Conservation (phyloP, 1,139 yeast genomes). For the Insectozyma bohioensis region DNA sequence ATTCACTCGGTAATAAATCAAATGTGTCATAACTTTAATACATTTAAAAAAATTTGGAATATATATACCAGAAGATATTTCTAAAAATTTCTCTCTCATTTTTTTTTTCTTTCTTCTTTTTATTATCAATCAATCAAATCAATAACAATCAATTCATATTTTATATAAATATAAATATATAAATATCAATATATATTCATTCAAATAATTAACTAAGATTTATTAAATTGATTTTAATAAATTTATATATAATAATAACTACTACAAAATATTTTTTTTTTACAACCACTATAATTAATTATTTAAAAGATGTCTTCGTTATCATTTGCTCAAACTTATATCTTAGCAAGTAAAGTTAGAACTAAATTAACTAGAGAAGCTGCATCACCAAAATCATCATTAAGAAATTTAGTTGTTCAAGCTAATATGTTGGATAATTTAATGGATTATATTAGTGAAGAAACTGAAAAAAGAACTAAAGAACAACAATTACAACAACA, state of each 20-base stretch:
- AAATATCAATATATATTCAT: background rate
- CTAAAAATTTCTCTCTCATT: no score
- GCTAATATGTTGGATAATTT: conserved; percentile 73
- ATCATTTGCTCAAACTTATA: conserved; percentile 57
- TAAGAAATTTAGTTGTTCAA: conserved; percentile 67
- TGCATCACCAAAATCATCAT: conserved; percentile 54
- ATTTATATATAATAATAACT: no score
- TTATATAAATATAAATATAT: background rate
- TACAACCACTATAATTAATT: background rate
- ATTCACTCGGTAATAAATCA: no score
- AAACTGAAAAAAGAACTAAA: conserved; percentile 26
- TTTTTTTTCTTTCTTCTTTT: no score
- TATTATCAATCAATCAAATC: no score
- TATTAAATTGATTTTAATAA: no score
- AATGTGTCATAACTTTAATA: no score
- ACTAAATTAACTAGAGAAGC: conserved; percentile 69
- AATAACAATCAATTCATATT: background rate
- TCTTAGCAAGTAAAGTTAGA: conserved; percentile 69
- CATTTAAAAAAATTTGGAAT: no score
- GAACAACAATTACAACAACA: conserved; percentile 9
- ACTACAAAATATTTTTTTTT: background rate
- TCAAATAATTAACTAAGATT: no score
- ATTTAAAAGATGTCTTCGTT: conserved; percentile 11
- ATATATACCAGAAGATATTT: no score
- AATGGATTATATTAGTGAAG: conserved; percentile 51